Percentiles rank a stretch among this genome's conserved stretches.
Conservation (phyloP, 2,329 filamentous ascomycete genomes). For the Penicillium sp. region DNA sequence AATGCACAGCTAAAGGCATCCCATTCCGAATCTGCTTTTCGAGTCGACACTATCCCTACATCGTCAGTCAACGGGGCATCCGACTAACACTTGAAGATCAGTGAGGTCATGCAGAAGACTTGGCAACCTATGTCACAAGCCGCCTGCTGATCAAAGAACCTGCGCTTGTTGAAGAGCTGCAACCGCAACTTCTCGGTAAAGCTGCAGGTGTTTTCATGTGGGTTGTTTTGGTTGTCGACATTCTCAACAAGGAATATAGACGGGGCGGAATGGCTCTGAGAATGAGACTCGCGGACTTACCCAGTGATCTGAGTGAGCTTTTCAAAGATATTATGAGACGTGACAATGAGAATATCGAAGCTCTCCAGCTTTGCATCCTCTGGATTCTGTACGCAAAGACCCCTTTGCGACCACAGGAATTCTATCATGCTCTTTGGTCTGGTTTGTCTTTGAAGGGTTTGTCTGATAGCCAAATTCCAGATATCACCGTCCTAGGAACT, state of each 20-base stretch:
- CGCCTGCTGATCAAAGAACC: no score
- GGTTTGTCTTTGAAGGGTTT: conserved; percentile 8
- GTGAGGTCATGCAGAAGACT: conserved; percentile 37
- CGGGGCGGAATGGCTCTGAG: conserved; percentile 28
- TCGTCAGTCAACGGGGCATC: conserved; percentile 33
- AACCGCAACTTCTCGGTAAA: conserved; percentile 36
- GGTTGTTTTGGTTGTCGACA: conserved; percentile 47
- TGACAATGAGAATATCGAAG: conserved; percentile 45
- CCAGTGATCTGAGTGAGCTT: conserved; percentile 45
- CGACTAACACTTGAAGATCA: conserved; percentile 42
- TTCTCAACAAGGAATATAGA: conserved; percentile 46
- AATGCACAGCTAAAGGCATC: conserved; percentile 6
- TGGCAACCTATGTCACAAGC: conserved; percentile 18
- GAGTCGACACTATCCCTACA: conserved; percentile 47
- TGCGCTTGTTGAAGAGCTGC: conserved; percentile 28
- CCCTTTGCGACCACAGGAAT: conserved; percentile 36
- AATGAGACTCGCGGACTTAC: conserved; percentile 41
- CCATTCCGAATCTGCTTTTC: conserved; percentile 41
- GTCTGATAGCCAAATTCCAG: conserved; percentile 1
- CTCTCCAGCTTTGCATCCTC: conserved; percentile 49
- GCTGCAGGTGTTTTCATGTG: conserved; percentile 49
- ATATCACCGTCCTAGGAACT: conserved; percentile 2
- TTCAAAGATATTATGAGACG: conserved; percentile 54
- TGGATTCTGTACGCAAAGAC: conserved; percentile 54
- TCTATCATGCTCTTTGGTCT: conserved; percentile 21